phyloP scores from a whole-genome alignment of 2,329 filamentous ascomycete species.

The Dactylellina drechsleri region DNA sequence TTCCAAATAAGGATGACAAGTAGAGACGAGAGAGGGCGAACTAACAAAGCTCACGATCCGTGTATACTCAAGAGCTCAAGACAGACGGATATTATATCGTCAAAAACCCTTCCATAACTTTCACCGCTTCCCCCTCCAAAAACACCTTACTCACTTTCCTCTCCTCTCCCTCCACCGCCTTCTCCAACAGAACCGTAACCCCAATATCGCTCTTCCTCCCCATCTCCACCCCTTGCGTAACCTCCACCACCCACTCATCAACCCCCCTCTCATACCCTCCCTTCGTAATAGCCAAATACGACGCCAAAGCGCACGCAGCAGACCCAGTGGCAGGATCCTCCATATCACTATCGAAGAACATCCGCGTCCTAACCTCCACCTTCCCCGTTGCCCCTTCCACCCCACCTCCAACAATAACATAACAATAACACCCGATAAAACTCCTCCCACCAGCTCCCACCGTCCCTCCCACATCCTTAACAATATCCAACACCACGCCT shows the following conservation, averaged over 20 bases:
- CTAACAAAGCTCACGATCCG: no score
- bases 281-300: slow-evolving; percentile 67
- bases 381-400: slow-evolving; percentile 45
- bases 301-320: slow-evolving; percentile 69
- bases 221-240: slow-evolving; percentile 76
- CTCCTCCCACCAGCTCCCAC: slow-evolving; percentile 56
- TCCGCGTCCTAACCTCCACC: slow-evolving; percentile 68
- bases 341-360: slow-evolving; percentile 66
- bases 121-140: slow-evolving; percentile 51
- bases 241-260: slow-evolving; percentile 63
- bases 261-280: slow-evolving; percentile 53
- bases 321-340: slow-evolving; percentile 74
- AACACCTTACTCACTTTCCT: slow-evolving; percentile 51
- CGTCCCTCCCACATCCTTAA: slow-evolving; percentile 12
- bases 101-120: slow-evolving; percentile 56
- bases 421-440: slow-evolving; percentile 71
- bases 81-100: slow-evolving; percentile 3
- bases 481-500: slow-evolving; percentile 37
- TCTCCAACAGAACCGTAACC: slow-evolving; percentile 62
- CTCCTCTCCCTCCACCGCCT: slow-evolving; percentile 12
- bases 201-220: slow-evolving; percentile 68
- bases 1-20: no score
- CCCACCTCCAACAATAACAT: slow-evolving; percentile 63
- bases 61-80: no score
- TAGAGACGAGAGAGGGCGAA: no score